These are phyloP conservation scores for Colletotrichum tropicicola DNA, from an alignment of 2,329 filamentous ascomycete genomes.

Conservation along the genomic window DNA sequence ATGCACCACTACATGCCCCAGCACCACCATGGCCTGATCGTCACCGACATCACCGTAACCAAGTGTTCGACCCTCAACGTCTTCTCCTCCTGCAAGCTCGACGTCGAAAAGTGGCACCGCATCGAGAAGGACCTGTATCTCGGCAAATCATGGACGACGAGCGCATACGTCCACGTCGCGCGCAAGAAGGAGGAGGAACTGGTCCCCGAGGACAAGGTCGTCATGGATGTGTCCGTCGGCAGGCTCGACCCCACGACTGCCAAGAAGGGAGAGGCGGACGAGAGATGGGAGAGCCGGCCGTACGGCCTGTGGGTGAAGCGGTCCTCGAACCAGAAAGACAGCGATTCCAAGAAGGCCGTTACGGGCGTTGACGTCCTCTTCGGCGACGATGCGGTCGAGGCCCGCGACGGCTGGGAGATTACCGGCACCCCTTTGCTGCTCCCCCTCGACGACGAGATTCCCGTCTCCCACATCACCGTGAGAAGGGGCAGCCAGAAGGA, in stretches of 20 bases:
- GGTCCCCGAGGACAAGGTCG: slow-evolving; percentile 75
- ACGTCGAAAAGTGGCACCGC: slow-evolving; percentile 78
- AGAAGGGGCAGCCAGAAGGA: slow-evolving; percentile 75
- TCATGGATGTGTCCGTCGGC: slow-evolving; percentile 81
- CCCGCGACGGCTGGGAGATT: slow-evolving; percentile 84
- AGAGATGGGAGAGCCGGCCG: slow-evolving; percentile 80
- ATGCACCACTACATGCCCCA: slow-evolving; percentile 89
- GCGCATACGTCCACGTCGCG: slow-evolving; percentile 83
- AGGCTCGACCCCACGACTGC: slow-evolving; percentile 72
- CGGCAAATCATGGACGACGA: slow-evolving; percentile 75
- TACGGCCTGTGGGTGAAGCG: slow-evolving; percentile 86
- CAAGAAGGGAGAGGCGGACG: slow-evolving; percentile 61
- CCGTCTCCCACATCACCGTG: slow-evolving; percentile 80
- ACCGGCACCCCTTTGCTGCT: slow-evolving; percentile 79
- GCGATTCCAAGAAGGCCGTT: slow-evolving; percentile 77
- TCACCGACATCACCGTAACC: slow-evolving; percentile 84
- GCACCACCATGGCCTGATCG: slow-evolving; percentile 84
- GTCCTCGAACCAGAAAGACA: slow-evolving; percentile 75
- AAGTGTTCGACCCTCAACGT: slow-evolving; percentile 79
- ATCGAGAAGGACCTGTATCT: slow-evolving; percentile 87
- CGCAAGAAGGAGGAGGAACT: slow-evolving; percentile 89
- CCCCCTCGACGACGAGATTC: slow-evolving; percentile 67
- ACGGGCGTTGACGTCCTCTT: slow-evolving; percentile 89
- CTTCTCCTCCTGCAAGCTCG: slow-evolving; percentile 80
- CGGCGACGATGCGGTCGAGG: slow-evolving; percentile 90